Base-by-base conservation (phyloP, 768 basidiomycete genomes). In the Boletales sp. region DNA sequence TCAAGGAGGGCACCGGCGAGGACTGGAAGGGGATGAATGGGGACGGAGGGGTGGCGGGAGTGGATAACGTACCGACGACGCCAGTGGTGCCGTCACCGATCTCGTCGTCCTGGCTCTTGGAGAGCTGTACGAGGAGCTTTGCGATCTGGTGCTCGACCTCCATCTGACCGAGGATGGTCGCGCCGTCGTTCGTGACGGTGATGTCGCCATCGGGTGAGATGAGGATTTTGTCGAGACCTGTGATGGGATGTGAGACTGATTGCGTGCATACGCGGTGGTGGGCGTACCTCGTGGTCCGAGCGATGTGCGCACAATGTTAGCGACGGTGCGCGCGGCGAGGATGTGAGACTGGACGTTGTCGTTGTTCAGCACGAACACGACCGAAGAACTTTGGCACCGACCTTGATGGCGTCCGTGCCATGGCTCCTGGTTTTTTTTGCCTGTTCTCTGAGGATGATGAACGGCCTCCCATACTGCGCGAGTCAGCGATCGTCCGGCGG, bases 121-220 rank as follows among this genome's bases (percentile, higher is more conserved):
- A 94, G 37, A 98, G 77, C 64, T 97, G 90, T 2, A 99, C 97
- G 31, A 99, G 81, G 40, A 99, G 81, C 72, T 97, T 99, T 52
- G 97, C 97, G 63, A 99, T 95, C 74, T 95, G 95, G 67, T 99
- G 95, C 63, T 98, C 95, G 45, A 98, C 94, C 69, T 97, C 92
- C 94, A 99, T 97, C 75, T 97, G 95, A 19, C 93, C 83, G 49
- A 99, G 76, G 59, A 99, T 99, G 19, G 97, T 99, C 7, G 97
- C 97, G 43, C 97, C 97, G 71, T 99, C 97, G 71, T 99, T 99
- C 13, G 97, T 98, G 34, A 98, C 95, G 30, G 94, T 98, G 63
- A 99, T 98, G 62, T 99, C 97, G 43, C 97, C 97, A 75, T 98
- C 97, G 18, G 94, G 86, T 27, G 90, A 92, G 58, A 94, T 92